These are phyloP conservation scores for Starmerella gropengiesseri DNA, from an alignment of 805 yeast species.

Conservation along the genomic window DNA sequence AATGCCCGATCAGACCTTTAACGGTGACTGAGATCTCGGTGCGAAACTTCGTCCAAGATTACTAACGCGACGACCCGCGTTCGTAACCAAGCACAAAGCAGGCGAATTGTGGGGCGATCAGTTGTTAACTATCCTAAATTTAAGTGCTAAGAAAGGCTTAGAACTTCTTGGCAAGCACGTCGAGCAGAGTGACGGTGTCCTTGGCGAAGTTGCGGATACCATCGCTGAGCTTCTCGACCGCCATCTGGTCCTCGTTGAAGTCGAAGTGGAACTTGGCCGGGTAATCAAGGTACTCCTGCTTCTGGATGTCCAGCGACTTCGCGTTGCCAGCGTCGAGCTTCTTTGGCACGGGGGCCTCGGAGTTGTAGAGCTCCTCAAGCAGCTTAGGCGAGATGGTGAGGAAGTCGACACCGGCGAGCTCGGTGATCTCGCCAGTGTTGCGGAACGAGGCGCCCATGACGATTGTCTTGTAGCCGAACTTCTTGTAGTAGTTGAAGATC, in stretches of 20 bases:
- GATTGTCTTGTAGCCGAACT: slow-evolving; percentile 88
- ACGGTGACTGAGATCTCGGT: too few species aligned
- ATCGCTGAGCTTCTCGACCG: slow-evolving; percentile 92
- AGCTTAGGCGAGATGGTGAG: slow-evolving; percentile 89
- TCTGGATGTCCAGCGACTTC: slow-evolving; percentile 41
- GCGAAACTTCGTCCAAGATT: too few species aligned
- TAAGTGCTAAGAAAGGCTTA: slow-evolving; percentile 11
- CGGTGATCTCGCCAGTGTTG: slow-evolving; percentile 89
- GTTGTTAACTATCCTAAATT: too few species aligned
- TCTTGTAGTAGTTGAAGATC: slow-evolving; percentile 96
- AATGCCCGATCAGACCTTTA: too few species aligned
- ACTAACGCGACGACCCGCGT: too few species aligned
- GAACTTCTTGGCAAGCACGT: slow-evolving; percentile 18
- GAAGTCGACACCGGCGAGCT: slow-evolving; percentile 93
- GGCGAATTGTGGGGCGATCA: too few species aligned
- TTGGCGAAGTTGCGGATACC: slow-evolving; percentile 97
- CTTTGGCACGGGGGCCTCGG: slow-evolving; percentile 69
- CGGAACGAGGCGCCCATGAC: slow-evolving; percentile 99
- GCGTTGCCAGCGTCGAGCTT: slow-evolving; percentile 64
- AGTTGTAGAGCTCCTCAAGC: slow-evolving; percentile 76
- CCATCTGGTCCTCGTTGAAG: slow-evolving; percentile 95
- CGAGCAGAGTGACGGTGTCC: slow-evolving; percentile 65
- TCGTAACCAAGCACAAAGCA: too few species aligned
- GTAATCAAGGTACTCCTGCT: slow-evolving; percentile 72
- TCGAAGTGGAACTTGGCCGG: slow-evolving; percentile 84